Evolutionary conservation across 148 eudicot genomes (phyloP), one percentile per base, ranked within the genome.

Genomic region (Pharnaceum exiguum): DNA sequence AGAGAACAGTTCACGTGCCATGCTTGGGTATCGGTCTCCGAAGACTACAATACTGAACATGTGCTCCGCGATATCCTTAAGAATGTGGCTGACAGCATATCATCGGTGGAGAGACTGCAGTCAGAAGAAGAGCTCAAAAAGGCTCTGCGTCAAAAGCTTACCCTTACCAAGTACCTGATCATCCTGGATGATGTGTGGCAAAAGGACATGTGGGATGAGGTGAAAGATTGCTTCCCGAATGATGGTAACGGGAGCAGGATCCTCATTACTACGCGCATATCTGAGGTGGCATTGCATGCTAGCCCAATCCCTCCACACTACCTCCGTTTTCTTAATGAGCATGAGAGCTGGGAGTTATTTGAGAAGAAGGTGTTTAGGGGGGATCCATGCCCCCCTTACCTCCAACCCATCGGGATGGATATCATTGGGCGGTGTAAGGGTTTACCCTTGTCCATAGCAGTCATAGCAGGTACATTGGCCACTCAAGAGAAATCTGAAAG

Each of bases 401-500:
- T 71, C 3, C 26, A 43, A 31, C 11, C 37, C 24, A 22, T 46
- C 9, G 78, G 78, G 7, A 56, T 2, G 21, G 19, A 44, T 0
- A 73, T 77, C 15, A 66, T 59, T 0, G 11, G 36, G 1, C 51
- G 46, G 38, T 77, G 81, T 46, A 30, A 36, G 28, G 74, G 77
- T n/a, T 40, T 72, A 18, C 81, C 81, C 0, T 55, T 77, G 31
- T 70, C 82, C 10, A 42, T 77, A 5, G 67, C 70, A 25, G 75
- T 77, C 21, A 28, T 73, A n/a, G 78, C 66, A 0, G 75, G 81
- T 22, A 55, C 67, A 49, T 56, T 77, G 5, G 51, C 69, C 3
- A 55, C 39, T 7, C n/a, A 66, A 44, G 57, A 65, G 13, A 46
- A 44, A 5, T 57, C 51, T 0, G 30, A 11, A 12, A 28, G 42